Percentiles rank a stretch among this genome's conserved stretches.
phyloP scores from a whole-genome alignment of 2,329 filamentous ascomycete species.

The Stagonosporopsis rhizophila region DNA sequence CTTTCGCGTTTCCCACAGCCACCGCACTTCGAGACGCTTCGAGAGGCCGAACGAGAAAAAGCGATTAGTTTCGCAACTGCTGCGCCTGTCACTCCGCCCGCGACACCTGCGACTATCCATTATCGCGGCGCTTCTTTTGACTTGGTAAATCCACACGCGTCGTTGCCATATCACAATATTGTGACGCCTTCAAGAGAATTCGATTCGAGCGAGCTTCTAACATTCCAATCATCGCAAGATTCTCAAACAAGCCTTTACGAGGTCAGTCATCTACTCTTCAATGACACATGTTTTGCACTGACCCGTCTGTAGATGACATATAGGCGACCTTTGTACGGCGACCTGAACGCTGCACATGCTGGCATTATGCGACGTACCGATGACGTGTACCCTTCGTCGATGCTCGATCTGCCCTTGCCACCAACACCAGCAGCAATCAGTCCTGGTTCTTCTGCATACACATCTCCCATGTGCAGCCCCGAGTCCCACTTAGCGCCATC shows the following conservation, averaged over 20 bases:
- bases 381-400: conserved; percentile 20
- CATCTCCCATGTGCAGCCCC: conserved; percentile 35
- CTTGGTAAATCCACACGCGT: conserved; percentile 49
- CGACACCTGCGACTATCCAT: conserved; percentile 48
- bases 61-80: conserved; percentile 34
- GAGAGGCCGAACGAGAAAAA: conserved; percentile 25
- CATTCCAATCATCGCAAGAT: conserved; percentile 35
- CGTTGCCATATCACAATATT: conserved; percentile 45
- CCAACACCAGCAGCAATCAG: conserved; percentile 38
- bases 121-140: conserved; percentile 51
- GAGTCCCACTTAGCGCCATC: conserved; percentile 32
- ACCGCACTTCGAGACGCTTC: conserved; percentile 26
- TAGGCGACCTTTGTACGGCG: conserved; percentile 39
- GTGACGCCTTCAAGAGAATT: conserved; percentile 47
- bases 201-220: conserved; percentile 44
- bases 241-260: conserved; percentile 25
- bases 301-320: conserved; percentile 39
- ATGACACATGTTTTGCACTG: neutral
- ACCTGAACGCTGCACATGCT: conserved; percentile 39
- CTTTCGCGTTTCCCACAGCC: conserved; percentile 48
- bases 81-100: conserved; percentile 45
- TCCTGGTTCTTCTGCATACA: conserved; percentile 37
- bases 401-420: conserved; percentile 30
- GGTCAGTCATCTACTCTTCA: conserved; percentile 12
- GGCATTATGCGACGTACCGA: conserved; percentile 37